Evolutionary conservation across 2,329 filamentous ascomycete species (phyloP).

Genomic region (Biscogniauxia mediterranea): DNA sequence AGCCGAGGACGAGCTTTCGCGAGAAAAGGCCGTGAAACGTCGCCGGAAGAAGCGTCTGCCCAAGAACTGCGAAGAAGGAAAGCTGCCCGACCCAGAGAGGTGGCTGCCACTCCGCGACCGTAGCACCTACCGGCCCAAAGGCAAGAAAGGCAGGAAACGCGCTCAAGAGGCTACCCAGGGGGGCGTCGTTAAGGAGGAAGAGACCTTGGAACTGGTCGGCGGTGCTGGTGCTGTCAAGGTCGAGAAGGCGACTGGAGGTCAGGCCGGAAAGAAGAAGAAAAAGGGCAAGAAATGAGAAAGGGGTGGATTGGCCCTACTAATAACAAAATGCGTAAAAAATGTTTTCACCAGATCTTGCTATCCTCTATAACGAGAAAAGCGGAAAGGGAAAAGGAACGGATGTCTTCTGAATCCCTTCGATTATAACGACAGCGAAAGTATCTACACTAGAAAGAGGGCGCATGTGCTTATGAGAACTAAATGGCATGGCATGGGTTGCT

Average conservation of each 20-base stretch:
- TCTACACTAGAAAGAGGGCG: too few species aligned
- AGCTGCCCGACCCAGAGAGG: constrained; percentile 82
- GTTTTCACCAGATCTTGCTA: background rate
- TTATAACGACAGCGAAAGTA: too few species aligned
- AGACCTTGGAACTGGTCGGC: constrained; percentile 61
- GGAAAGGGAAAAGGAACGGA: too few species aligned
- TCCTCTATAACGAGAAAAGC: background rate
- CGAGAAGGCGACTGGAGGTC: constrained; percentile 50
- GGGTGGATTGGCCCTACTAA: background rate
- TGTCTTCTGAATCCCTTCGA: too few species aligned
- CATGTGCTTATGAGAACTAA: background rate
- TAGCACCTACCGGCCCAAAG: constrained; percentile 85
- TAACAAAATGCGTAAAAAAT: background rate
- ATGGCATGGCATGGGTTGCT: constrained; percentile 1
- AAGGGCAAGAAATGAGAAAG: constrained; percentile 49
- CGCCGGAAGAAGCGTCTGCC: constrained; percentile 59
- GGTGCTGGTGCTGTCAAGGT: constrained; percentile 63
- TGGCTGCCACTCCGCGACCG: constrained; percentile 91
- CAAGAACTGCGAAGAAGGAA: constrained; percentile 72
- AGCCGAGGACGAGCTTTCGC: constrained; percentile 36
- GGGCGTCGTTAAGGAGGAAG: constrained; percentile 73
- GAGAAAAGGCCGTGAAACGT: constrained; percentile 47
- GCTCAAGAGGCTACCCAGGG: constrained; percentile 79
- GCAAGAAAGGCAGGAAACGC: constrained; percentile 87
- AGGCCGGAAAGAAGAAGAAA: constrained; percentile 37